Base-by-base conservation (phyloP, 345 rosid genomes). In the Alliaria petiolata region DNA sequence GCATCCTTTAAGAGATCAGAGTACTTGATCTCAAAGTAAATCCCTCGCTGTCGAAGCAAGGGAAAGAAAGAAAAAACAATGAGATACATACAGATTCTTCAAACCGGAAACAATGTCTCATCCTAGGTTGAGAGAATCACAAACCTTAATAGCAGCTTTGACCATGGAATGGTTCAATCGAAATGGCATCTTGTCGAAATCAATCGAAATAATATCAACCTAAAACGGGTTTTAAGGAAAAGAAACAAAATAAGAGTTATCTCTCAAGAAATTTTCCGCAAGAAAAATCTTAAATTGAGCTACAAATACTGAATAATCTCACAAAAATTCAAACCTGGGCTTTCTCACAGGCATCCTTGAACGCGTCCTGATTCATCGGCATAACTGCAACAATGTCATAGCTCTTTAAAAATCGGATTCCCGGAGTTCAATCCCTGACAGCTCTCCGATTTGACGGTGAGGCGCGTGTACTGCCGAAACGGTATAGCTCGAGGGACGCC, bases 381-480 rank as follows among this genome's bases (percentile, higher is more conserved):
- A 82, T 78, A 33, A 81, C 89, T 5, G 99, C 89, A 16, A 91
- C 80, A 51, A 95, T 43, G 77, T 91, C 98, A 60, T 91, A 95
- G 50, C 79, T 91, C 72, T 88, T 89, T 45, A 91, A 43, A n/a
- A 50, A 91, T 40, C 5, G 85, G 87, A 64, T 95, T 95, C 9
- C 87, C 93, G 1, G 90, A 59, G 46, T 88, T 95, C 57, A 95
- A 82, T 11, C 78, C 81, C 67, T 78, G 88, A 19, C 84, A 74
- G 14, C 54, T 78, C 19, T 95, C 96, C 2, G 85, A 85, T 15
- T 62, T 70, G 60, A 95, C 87, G 0, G 95, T 88, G 71, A 91
- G 79, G 65, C 98, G 96, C 7, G 93, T 85, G 87, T 89, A 91
- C 85, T 91, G 97, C 34, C 96, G 88, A 83, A 88, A 89, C 57